phyloP scores from a whole-genome alignment of 805 yeast genomes.

The Candida ovalis region DNA sequence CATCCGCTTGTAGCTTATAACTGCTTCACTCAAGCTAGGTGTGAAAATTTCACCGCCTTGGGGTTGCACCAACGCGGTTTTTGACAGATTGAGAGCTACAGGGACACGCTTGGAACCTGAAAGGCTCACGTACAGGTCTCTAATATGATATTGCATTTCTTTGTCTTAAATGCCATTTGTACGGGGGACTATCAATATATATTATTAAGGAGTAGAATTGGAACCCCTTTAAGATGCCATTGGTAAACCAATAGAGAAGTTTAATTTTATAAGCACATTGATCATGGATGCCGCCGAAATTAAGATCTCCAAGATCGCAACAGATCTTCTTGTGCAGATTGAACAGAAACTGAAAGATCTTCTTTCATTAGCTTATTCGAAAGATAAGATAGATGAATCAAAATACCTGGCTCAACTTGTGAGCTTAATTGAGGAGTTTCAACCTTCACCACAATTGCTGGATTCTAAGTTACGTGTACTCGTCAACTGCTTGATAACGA shows the following conservation, averaged over 20 bases:
- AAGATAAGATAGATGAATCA: neutral
- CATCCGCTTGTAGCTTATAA: too few relatives aligned
- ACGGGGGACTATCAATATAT: too few relatives aligned
- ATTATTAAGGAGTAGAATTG: too few relatives aligned
- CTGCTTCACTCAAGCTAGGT: too few relatives aligned
- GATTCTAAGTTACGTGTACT: slow-evolving; percentile 38
- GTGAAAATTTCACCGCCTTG: too few relatives aligned
- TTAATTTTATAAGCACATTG: too few relatives aligned
- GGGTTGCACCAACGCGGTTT: too few relatives aligned
- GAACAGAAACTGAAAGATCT: slow-evolving; percentile 6
- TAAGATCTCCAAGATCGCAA: slow-evolving; percentile 27
- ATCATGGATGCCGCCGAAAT: slow-evolving; percentile 32
- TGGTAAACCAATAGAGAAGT: neutral
- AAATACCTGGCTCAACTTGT: slow-evolving; percentile 9
- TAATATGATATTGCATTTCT: too few relatives aligned
- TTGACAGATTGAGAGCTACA: too few relatives aligned
- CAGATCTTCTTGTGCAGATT: slow-evolving; percentile 17
- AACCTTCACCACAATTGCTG: slow-evolving; percentile 48
- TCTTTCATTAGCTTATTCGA: neutral
- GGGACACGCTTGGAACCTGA: too few relatives aligned
- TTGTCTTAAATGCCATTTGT: too few relatives aligned
- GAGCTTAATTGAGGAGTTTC: slow-evolving; percentile 43
- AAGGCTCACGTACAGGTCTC: too few relatives aligned
- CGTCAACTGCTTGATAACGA: slow-evolving; percentile 27
- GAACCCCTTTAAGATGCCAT: neutral